Percentiles rank a stretch among this genome's conserved stretches.
phyloP scores from a whole-genome alignment of 2,329 filamentous ascomycete genomes.

The Fusarium domesticum region DNA sequence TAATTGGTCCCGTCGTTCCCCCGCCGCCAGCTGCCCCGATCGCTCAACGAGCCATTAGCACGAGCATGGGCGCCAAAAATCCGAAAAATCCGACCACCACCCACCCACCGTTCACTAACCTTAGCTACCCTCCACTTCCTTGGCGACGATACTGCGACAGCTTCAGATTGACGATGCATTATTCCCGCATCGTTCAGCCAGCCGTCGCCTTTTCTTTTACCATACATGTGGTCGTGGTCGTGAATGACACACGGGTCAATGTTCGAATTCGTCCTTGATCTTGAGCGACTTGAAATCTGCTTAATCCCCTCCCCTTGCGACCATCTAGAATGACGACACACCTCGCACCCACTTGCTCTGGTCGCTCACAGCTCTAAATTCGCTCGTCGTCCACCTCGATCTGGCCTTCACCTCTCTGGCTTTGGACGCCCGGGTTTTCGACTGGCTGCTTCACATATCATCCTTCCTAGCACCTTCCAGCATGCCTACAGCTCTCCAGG shows the following conservation, averaged over 20 bases:
- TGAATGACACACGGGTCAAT: not conserved
- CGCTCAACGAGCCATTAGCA: slow-evolving; percentile 1
- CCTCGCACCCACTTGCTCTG: slow-evolving; percentile 4
- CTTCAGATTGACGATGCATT: not conserved
- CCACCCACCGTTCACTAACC: not conserved
- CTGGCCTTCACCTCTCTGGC: not conserved
- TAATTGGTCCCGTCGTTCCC: no score
- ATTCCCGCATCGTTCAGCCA: not conserved
- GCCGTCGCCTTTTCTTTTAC: not conserved
- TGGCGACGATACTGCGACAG: not conserved
- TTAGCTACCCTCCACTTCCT: not conserved
- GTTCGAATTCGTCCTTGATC: not conserved
- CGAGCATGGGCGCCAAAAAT: not conserved
- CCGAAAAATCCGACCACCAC: not conserved
- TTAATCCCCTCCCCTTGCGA: slow-evolving; percentile 4
- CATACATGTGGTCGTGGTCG: not conserved
- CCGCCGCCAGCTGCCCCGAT: no score
- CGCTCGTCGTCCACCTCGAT: slow-evolving; percentile 5
- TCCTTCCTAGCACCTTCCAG: slow-evolving; percentile 14
- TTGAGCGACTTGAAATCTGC: not conserved
- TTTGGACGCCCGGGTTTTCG: not conserved
- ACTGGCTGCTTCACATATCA: slow-evolving; percentile 3
- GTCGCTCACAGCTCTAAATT: slow-evolving; percentile 8
- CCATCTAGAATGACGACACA: slow-evolving; percentile 22
- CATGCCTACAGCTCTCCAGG: slow-evolving; percentile 26